These are phyloP conservation scores for Sequoiadendron giganteum DNA, from an alignment of 75 land plant species.

Conservation along the genomic window DNA sequence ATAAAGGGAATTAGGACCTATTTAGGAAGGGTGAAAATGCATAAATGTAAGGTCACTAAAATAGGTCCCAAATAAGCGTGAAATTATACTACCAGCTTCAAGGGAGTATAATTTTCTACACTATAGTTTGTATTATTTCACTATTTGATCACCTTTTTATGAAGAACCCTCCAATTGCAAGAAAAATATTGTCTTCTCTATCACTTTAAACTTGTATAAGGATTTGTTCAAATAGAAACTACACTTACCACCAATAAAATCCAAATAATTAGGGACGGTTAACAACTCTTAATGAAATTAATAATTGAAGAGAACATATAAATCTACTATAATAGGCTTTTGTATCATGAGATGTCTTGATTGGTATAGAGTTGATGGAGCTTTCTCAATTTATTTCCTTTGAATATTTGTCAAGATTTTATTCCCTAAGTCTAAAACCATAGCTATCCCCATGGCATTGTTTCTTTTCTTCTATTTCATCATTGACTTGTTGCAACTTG, in stretches of 20 bases:
- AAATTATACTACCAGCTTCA: too few relatives aligned
- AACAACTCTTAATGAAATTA: neutral
- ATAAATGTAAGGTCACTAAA: too few relatives aligned
- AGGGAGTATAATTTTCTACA: too few relatives aligned
- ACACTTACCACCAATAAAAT: neutral
- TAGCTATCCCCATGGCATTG: too few relatives aligned
- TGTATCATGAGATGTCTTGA: conserved; percentile 42
- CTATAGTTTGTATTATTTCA: conserved; percentile 49
- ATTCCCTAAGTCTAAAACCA: too few relatives aligned
- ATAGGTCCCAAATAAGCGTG: too few relatives aligned
- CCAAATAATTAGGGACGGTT: neutral
- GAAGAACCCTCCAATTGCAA: conserved; percentile 33
- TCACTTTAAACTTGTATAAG: conserved; percentile 53
- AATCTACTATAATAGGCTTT: neutral
- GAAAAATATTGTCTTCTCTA: conserved; percentile 67
- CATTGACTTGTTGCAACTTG: too few relatives aligned
- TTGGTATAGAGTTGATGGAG: conserved; percentile 38
- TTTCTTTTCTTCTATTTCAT: too few relatives aligned
- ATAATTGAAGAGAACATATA: neutral
- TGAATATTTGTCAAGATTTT: too few relatives aligned
- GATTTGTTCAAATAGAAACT: conserved; percentile 68
- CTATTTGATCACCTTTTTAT: conserved; percentile 52
- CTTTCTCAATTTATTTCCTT: too few relatives aligned
- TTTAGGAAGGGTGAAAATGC: too few relatives aligned
- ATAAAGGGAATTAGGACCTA: too few relatives aligned